A percentile compares a stretch with the other conserved stretches of the same genome.
These are phyloP conservation scores for Zea luxurians DNA, from an alignment of 176 grass and related monocot genomes.

Conservation along the genomic window DNA sequence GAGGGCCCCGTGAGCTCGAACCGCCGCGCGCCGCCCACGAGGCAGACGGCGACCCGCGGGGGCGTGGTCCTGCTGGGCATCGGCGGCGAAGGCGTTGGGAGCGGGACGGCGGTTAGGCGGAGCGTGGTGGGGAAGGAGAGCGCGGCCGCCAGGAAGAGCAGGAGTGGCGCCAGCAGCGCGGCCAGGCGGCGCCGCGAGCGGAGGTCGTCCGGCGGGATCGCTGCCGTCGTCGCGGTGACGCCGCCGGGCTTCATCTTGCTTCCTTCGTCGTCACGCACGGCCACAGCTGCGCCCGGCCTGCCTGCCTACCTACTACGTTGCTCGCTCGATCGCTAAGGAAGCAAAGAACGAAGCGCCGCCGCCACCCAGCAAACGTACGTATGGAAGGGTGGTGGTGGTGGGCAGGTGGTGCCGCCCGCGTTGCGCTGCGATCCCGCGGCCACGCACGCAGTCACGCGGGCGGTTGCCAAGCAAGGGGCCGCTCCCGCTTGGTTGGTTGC, in stretches of 20 bases:
- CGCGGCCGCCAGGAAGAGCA: slow-evolving; percentile 46
- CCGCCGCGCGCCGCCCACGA: slow-evolving; percentile 77
- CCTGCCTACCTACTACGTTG: neutral
- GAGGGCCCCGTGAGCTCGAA: slow-evolving; percentile 91
- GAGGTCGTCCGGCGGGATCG: neutral
- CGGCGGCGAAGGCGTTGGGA: neutral
- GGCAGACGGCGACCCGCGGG: slow-evolving; percentile 53
- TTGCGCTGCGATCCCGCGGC: neutral
- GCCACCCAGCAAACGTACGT: no score
- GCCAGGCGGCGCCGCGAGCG: slow-evolving; percentile 15
- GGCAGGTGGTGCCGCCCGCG: neutral
- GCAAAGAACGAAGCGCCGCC: no score
- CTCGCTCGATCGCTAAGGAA: neutral
- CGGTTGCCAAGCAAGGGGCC: neutral
- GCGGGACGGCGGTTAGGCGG: neutral
- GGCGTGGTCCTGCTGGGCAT: neutral
- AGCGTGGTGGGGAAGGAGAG: slow-evolving; percentile 48
- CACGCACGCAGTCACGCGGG: neutral
- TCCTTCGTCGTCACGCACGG: neutral
- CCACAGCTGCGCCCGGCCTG: no score
- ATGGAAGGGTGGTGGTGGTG: neutral
- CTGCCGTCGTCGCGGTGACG: neutral
- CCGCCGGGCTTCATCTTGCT: neutral
- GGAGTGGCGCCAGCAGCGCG: slow-evolving; percentile 42
- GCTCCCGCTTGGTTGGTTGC: neutral